Percentiles rank a stretch among this genome's conserved stretches.
Evolutionary conservation across 768 basidiomycete species (phyloP).

Genomic region (Rhizopogon roseolus): DNA sequence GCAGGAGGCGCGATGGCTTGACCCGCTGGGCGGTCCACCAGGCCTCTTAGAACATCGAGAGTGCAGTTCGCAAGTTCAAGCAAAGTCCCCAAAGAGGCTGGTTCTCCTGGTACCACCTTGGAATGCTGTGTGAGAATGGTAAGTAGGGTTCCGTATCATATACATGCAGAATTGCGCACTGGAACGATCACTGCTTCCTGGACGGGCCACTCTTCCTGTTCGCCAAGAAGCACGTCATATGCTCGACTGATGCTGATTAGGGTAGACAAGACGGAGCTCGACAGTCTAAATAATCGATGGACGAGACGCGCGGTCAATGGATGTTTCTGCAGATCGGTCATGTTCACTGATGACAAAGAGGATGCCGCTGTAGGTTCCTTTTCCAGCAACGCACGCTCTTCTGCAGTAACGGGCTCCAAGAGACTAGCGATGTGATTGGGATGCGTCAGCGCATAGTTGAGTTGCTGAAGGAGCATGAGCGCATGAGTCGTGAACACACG

Average conservation of each 20-base stretch:
- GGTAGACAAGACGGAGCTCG: conserved; percentile 64
- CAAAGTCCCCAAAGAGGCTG: conserved; percentile 80
- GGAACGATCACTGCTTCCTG: conserved; percentile 68
- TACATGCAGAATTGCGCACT: conserved; percentile 29
- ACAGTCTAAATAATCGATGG: conserved; percentile 66
- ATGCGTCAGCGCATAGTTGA: conserved; percentile 89
- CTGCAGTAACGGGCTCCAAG: conserved; percentile 72
- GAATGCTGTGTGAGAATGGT: conserved; percentile 52
- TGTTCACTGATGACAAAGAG: conserved; percentile 35
- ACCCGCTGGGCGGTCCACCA: conserved; percentile 56
- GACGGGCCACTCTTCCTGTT: conserved; percentile 69
- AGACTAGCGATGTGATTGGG: conserved; percentile 83
- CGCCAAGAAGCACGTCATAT: conserved; percentile 58
- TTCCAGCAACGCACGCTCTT: conserved; percentile 68
- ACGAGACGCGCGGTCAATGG: conserved; percentile 71
- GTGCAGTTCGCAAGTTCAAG: conserved; percentile 81
- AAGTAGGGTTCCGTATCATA: neutral
- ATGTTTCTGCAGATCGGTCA: conserved; percentile 59
- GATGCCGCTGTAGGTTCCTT: conserved; percentile 40
- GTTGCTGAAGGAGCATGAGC: conserved; percentile 73
- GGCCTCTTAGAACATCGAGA: conserved; percentile 66
- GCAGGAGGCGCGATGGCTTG: conserved; percentile 42
- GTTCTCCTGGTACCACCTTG: conserved; percentile 78
- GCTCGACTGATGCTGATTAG: conserved; percentile 67
- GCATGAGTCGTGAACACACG: conserved; percentile 65